Evolutionary conservation across 495 filamentous ascomycete species (phyloP).

Genomic region (Podospora tetraspora): DNA sequence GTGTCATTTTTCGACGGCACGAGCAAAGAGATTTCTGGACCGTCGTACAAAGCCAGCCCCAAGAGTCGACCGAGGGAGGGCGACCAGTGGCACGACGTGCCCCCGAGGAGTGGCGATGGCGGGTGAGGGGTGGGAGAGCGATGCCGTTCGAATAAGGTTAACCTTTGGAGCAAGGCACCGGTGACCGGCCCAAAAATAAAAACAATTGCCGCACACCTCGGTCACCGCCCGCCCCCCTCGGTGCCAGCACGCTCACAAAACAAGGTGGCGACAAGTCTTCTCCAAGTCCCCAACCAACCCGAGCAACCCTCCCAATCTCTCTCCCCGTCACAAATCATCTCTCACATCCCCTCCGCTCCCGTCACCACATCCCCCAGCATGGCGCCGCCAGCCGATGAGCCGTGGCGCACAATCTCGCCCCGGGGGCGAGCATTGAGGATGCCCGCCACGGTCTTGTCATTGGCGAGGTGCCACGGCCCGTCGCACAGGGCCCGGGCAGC

Average conservation of each 20-base stretch:
- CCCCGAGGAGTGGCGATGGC: neutral
- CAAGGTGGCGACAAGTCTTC: neutral
- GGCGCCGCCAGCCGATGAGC: neutral
- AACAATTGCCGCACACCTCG: conserved; percentile 12
- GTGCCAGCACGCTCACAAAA: neutral
- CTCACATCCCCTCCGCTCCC: neutral
- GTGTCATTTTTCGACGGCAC: too few relatives aligned
- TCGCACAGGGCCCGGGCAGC: neutral
- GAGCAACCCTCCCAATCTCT: neutral
- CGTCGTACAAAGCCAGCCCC: neutral
- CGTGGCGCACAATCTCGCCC: neutral
- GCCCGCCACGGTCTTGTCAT: neutral
- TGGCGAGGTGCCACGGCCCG: neutral
- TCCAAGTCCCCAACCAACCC: neutral
- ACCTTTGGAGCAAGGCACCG: conserved; percentile 13
- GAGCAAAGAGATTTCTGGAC: neutral
- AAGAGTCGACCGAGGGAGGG: neutral
- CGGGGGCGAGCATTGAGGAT: neutral
- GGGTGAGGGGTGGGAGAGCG: neutral
- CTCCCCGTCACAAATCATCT: neutral
- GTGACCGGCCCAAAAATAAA: conserved; percentile 9
- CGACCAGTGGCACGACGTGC: conserved; percentile 5
- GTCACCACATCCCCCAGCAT: neutral
- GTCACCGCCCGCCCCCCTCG: neutral
- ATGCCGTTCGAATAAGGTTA: conserved; percentile 36